Evolutionary conservation across 305 asterid genomes (phyloP), one percentile per base, ranked within the genome.

Genomic region (Fraxinus albicans): DNA sequence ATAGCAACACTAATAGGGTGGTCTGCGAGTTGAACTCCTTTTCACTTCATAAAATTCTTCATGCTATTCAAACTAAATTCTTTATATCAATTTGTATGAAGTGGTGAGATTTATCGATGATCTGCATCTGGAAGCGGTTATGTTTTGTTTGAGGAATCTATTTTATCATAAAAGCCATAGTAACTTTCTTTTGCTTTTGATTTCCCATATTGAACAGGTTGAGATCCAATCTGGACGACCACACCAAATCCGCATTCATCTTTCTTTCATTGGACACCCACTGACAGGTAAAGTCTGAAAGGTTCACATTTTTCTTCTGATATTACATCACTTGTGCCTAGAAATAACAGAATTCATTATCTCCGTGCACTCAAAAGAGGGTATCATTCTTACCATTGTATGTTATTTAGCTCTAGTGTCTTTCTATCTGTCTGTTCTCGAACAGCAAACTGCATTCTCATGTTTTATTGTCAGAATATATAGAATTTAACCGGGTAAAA

Each of bases 221-320:
- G 95, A 94, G 86, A 96, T 96, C 87, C 94, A 94, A 85, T 93
- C 99, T 58, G 99, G 99, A 82, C 94, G 99, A 89, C 98, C 99
- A 23, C 99, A 94, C 88, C 99, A 94, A 85, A 96, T 96, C 77
- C 97, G 98, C 77, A 94, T 96, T 85, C 99, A 96, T 88, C 98
- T 96, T 77, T 91, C 98, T 81, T 96, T 87, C 88, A 90, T 90
- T 65, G 98, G 97, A 76, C 94, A 91, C 87, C 98, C 99, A 79
- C 91, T 93, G 70, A 77, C 90, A 82, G 96, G 98, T 92, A 83
- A 79, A 83, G 67, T 77, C 78, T 42, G 53, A 81, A 78, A 70
- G 80, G 80, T 80, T 84, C 35, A 72, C 53, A 25, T 60, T 74
- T 76, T 75, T 55, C 78, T 63, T 10, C 77, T 70, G 38, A 53